Conservation (phyloP, 768 basidiomycete species). For the Cubamyces lactineus region DNA sequence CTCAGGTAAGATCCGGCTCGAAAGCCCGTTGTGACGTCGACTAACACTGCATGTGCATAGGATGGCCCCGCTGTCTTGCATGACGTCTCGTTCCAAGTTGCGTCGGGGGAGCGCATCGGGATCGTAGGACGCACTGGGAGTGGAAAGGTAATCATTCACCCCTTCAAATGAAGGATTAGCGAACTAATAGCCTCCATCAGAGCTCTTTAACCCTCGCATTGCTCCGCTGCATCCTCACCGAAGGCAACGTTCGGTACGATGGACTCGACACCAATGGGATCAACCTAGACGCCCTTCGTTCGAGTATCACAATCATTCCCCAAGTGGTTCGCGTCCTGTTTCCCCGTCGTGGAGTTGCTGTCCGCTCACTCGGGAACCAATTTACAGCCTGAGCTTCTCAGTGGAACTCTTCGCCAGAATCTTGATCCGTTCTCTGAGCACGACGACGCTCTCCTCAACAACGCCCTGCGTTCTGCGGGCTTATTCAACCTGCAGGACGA, state of each 20-base stretch:
- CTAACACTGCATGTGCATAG: constrained; percentile 23
- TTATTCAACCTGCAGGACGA: constrained; percentile 43
- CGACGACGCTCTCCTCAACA: constrained; percentile 54
- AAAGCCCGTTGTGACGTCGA: neutral
- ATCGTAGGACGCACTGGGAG: constrained; percentile 57
- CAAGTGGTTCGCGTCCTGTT: constrained; percentile 45
- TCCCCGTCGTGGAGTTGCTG: neutral
- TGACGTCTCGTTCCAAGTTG: constrained; percentile 49
- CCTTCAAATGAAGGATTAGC: neutral
- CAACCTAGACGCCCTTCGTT: constrained; percentile 55
- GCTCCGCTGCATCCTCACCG: constrained; percentile 54
- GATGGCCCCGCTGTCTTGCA: constrained; percentile 56
- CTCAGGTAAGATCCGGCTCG: constrained; percentile 20
- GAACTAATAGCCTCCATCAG: constrained; percentile 27
- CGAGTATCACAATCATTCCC: constrained; percentile 61
- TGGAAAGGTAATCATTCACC: constrained; percentile 41
- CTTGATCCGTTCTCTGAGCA: constrained; percentile 60
- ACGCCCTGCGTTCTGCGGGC: constrained; percentile 52
- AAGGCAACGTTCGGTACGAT: constrained; percentile 53
- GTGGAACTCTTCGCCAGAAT: constrained; percentile 58
- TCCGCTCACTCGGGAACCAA: neutral
- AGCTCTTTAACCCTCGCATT: constrained; percentile 54
- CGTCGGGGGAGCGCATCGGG: constrained; percentile 56
- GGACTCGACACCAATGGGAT: constrained; percentile 46
- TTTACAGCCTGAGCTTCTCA: constrained; percentile 50